phyloP scores from a whole-genome alignment of 2,329 filamentous ascomycete genomes.

The Scedosporium dehoogii region DNA sequence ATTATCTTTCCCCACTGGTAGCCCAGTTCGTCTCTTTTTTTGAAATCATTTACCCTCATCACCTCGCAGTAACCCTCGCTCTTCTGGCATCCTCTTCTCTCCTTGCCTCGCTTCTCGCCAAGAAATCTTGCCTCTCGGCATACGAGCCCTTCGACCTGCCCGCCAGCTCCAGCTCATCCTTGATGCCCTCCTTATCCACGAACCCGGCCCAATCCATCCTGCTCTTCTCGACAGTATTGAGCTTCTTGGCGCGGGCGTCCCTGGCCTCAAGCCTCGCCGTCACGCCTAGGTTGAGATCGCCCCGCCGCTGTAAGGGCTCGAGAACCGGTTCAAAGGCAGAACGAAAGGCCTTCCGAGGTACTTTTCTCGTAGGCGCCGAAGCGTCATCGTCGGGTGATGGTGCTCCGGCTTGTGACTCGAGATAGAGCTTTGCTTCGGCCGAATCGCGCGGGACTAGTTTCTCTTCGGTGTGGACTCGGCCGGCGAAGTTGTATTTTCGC shows the following conservation, averaged over 20 bases:
- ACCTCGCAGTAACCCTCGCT: constrained; percentile 33
- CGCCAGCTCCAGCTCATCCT: constrained; percentile 56
- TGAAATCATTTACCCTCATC: background rate
- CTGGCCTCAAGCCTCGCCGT: constrained; percentile 36
- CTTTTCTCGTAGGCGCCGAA: constrained; percentile 22
- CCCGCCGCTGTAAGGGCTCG: constrained; percentile 32
- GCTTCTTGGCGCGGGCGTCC: constrained; percentile 36
- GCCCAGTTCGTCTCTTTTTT: too few relatives aligned
- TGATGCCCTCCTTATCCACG: constrained; percentile 61
- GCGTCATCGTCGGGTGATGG: constrained; percentile 9
- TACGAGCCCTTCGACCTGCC: constrained; percentile 57
- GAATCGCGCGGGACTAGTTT: constrained; percentile 57
- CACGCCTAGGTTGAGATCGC: constrained; percentile 50
- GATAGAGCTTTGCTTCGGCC: constrained; percentile 55
- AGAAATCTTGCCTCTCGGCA: constrained; percentile 51
- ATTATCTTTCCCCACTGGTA: too few relatives aligned
- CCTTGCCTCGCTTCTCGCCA: constrained; percentile 53
- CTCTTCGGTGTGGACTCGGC: constrained; percentile 61
- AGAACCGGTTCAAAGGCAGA: constrained; percentile 52
- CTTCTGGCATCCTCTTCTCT: constrained; percentile 50
- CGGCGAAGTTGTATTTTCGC: constrained; percentile 66
- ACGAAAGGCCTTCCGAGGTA: constrained; percentile 45
- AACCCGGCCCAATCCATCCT: constrained; percentile 65
- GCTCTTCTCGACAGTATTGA: constrained; percentile 64
- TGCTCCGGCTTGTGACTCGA: constrained; percentile 37